Conservation (phyloP, 495 filamentous ascomycete species). For the Aspergillus avenaceus region DNA sequence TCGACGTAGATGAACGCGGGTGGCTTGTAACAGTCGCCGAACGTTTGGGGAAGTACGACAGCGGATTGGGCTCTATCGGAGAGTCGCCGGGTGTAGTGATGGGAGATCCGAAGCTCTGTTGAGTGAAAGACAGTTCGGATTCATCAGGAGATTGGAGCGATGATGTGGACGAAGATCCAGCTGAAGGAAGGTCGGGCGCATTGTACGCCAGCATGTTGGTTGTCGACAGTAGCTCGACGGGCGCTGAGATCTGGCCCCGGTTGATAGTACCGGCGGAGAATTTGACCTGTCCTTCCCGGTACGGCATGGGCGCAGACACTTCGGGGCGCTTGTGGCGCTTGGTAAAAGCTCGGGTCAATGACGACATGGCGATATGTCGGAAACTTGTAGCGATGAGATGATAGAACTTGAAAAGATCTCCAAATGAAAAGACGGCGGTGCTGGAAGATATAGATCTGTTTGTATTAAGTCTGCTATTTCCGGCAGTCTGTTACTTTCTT, state of each 20-base stretch:
- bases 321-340: slow-evolving; percentile 50
- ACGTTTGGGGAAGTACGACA: slow-evolving; percentile 72
- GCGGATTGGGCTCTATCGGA: slow-evolving; percentile 67
- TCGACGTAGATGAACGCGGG: slow-evolving; percentile 39
- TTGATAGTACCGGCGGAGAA: slow-evolving; percentile 46
- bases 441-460: slow-evolving; percentile 8
- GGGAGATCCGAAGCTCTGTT: slow-evolving; percentile 53
- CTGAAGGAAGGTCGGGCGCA: slow-evolving; percentile 71
- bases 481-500: slow-evolving; percentile 1
- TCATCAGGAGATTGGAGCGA: slow-evolving; percentile 55
- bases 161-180: slow-evolving; percentile 51
- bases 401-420: neutral
- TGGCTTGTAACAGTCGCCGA: slow-evolving; percentile 39
- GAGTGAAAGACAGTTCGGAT: slow-evolving; percentile 57
- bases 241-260: slow-evolving; percentile 74
- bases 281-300: slow-evolving; percentile 44
- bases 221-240: slow-evolving; percentile 82
- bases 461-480: slow-evolving; percentile 7
- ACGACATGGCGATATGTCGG: slow-evolving; percentile 33
- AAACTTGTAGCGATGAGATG: slow-evolving; percentile 1
- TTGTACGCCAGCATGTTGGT: slow-evolving; percentile 96
- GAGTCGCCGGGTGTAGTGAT: slow-evolving; percentile 70
- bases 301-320: slow-evolving; percentile 45
- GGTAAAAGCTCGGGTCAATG: slow-evolving; percentile 65
- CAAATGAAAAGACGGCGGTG: neutral